Evolutionary conservation across 1,139 yeast genomes (phyloP).

Genomic region (Blastobotrys serpentis): DNA sequence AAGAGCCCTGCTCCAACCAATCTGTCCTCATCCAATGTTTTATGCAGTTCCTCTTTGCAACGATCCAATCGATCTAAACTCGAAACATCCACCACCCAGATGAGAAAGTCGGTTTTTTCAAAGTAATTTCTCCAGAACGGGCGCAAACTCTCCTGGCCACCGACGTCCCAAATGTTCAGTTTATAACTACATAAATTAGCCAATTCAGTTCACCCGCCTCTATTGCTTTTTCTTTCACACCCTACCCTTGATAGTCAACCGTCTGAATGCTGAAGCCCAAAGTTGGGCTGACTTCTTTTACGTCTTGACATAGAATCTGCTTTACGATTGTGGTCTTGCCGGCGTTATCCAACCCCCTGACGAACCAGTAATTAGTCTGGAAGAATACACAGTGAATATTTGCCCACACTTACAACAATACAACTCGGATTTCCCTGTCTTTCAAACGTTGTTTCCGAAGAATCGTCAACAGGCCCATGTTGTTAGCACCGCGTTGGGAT

Average conservation of each 20-base stretch:
- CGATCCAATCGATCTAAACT: constrained; percentile 62
- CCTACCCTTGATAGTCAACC: constrained; percentile 36
- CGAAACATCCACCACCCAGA: constrained; percentile 90
- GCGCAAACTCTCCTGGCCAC: constrained; percentile 77
- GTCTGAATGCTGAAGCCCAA: constrained; percentile 65
- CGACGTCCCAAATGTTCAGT: constrained; percentile 67
- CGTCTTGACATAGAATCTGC: constrained; percentile 43
- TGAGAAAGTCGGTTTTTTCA: constrained; percentile 74
- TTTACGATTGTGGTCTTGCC: constrained; percentile 84
- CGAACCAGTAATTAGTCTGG: too few relatives aligned
- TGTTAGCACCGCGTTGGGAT: neutral
- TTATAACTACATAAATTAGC: constrained; percentile 42
- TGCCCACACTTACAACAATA: constrained; percentile 48
- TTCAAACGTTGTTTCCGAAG: constrained; percentile 79
- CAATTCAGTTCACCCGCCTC: constrained; percentile 18
- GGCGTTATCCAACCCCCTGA: constrained; percentile 75
- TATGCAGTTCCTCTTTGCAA: constrained; percentile 61
- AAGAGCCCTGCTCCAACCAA: constrained; percentile 61
- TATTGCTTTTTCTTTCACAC: neutral
- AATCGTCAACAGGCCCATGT: constrained; percentile 77
- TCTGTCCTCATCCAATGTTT: constrained; percentile 64
- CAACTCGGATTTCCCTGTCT: constrained; percentile 71
- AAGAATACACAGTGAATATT: too few relatives aligned
- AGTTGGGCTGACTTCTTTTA: constrained; percentile 54
- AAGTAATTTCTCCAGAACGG: constrained; percentile 91